phyloP scores from a whole-genome alignment of 352 stramenopile species.

The Phytopythium sindhum region DNA sequence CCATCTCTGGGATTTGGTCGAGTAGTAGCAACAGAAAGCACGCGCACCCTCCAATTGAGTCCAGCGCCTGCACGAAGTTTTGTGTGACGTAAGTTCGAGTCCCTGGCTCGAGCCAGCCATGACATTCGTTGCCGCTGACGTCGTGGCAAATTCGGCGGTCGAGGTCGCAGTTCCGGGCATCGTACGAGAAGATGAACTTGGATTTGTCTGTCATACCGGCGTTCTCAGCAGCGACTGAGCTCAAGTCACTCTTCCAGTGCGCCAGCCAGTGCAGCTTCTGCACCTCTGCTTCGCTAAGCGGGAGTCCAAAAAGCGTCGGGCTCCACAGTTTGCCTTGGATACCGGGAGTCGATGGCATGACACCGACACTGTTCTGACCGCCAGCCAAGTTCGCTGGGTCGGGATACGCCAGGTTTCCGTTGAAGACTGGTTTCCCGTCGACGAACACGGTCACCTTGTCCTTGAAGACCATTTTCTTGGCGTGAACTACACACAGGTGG shows the following conservation, averaged over 20 bases:
- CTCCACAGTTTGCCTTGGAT: conserved; percentile 75
- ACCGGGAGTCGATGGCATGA: conserved; percentile 38
- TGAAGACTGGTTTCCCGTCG: conserved; percentile 57
- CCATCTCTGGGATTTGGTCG: conserved; percentile 75
- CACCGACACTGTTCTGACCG: conserved; percentile 70
- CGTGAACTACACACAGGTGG: conserved; percentile 75
- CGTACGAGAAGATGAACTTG: conserved; percentile 79
- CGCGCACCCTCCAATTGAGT: conserved; percentile 61
- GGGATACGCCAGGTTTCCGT: conserved; percentile 66
- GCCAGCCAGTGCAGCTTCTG: conserved; percentile 71
- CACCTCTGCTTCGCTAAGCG: conserved; percentile 60
- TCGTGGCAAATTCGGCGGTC: conserved; percentile 60
- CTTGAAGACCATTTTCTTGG: conserved; percentile 89
- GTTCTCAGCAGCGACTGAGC: conserved; percentile 61
- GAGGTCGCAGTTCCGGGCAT: conserved; percentile 64
- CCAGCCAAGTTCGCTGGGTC: conserved; percentile 65
- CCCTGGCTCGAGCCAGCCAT: conserved; percentile 65
- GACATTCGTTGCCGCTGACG: conserved; percentile 69
- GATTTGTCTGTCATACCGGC: conserved; percentile 62
- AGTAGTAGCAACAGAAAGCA: conserved; percentile 73
- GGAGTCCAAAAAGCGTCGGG: conserved; percentile 69
- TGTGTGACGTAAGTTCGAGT: conserved; percentile 65
- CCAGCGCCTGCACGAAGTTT: conserved; percentile 57
- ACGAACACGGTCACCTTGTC: conserved; percentile 77
- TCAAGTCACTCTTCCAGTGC: conserved; percentile 71